phyloP scores from a whole-genome alignment of 371 early-diverging fungal species.

The Actinomortierella wolfii region DNA sequence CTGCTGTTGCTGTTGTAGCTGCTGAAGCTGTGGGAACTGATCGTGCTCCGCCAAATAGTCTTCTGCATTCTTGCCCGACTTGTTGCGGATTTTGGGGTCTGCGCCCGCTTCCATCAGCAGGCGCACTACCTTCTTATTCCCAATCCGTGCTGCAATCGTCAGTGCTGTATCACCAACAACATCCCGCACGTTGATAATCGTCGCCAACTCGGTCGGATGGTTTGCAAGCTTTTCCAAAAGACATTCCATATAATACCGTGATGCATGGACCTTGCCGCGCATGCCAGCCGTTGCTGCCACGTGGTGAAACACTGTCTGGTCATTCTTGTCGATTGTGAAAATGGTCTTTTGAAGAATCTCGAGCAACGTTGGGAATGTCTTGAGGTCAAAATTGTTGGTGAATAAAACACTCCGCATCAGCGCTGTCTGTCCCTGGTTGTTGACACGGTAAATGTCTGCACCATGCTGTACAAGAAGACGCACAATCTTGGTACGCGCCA shows the following conservation, averaged over 20 bases:
- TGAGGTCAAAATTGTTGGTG: conserved; percentile 85
- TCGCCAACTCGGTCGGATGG: conserved; percentile 63
- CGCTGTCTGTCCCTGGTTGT: conserved; percentile 88
- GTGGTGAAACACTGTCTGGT: conserved; percentile 93
- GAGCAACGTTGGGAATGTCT: conserved; percentile 80
- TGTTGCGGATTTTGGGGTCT: conserved; percentile 73
- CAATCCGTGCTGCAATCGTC: conserved; percentile 83
- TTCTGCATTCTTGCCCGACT: conserved; percentile 72
- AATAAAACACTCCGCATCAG: conserved; percentile 89
- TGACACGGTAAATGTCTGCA: conserved; percentile 74
- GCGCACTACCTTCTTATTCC: conserved; percentile 73
- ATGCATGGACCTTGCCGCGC: conserved; percentile 76
- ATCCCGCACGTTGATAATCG: conserved; percentile 87
- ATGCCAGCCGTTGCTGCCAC: conserved; percentile 79
- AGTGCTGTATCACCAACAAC: conserved; percentile 89
- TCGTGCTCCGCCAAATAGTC: conserved; percentile 59
- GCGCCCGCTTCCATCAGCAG: conserved; percentile 86
- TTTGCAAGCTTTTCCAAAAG: conserved; percentile 67
- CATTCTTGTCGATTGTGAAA: conserved; percentile 76
- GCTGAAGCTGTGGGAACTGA: neutral
- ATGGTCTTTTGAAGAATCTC: conserved; percentile 78
- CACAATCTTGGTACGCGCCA: conserved; percentile 81
- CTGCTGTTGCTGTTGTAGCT: conserved; percentile 5
- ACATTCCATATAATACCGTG: conserved; percentile 89
- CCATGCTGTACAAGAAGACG: conserved; percentile 75